Evolutionary conservation across 1,139 yeast genomes (phyloP).

Genomic region (Magnusiomyces ingens): DNA sequence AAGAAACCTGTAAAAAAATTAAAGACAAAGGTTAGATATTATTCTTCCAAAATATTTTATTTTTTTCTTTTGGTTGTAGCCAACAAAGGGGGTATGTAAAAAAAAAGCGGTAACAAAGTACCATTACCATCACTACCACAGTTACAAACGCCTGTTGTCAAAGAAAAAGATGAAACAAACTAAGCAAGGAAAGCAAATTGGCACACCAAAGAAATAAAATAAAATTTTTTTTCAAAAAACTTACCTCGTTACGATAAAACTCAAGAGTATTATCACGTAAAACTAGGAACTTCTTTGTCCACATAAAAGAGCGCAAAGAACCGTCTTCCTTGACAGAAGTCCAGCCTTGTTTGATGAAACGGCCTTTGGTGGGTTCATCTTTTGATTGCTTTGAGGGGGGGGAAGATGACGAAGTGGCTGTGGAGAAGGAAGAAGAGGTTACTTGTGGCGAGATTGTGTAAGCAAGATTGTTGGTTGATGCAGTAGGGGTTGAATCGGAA

Average conservation of each 20-base stretch:
- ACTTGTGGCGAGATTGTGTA: conserved; percentile 5
- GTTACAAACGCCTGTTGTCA: too few species aligned
- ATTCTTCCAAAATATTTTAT: background rate
- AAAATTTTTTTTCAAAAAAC: conserved; percentile 12
- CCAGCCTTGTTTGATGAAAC: conserved; percentile 56
- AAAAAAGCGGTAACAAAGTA: background rate
- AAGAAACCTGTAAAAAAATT: conserved; percentile 9
- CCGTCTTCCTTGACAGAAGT: conserved; percentile 91
- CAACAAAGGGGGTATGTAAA: background rate
- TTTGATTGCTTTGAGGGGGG: background rate
- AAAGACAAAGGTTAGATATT: background rate
- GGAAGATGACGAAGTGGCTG: conserved; percentile 5
- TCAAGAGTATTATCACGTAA: conserved; percentile 69
- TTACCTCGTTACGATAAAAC: conserved; percentile 62
- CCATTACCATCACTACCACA: too few species aligned
- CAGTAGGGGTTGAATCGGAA: background rate
- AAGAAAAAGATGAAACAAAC: background rate
- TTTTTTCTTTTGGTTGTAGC: background rate
- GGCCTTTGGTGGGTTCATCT: conserved; percentile 14
- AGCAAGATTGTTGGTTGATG: background rate
- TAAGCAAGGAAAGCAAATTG: background rate
- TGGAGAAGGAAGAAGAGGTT: conserved; percentile 10
- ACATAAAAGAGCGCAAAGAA: conserved; percentile 60
- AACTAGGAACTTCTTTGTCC: conserved; percentile 84
- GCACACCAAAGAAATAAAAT: background rate